These are phyloP conservation scores for Lepraria neglecta DNA, from an alignment of 495 filamentous ascomycete genomes.

Conservation along the genomic window DNA sequence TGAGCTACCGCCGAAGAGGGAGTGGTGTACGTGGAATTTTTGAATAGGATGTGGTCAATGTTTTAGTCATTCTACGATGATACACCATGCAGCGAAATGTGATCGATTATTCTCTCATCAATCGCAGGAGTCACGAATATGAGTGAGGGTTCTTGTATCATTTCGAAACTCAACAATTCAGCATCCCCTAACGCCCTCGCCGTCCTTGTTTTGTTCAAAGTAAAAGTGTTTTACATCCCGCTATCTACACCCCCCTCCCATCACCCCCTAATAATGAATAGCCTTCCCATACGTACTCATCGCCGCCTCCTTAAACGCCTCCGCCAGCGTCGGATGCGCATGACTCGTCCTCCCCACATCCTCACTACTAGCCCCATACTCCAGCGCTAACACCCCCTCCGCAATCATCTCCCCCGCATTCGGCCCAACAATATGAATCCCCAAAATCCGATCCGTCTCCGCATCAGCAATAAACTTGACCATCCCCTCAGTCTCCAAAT, in stretches of 20 bases:
- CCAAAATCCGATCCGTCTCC: conserved; percentile 91
- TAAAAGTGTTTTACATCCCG: conserved; percentile 11
- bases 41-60: conserved; percentile 29
- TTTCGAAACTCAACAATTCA: no score
- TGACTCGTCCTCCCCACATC: conserved; percentile 94
- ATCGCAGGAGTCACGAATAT: no score
- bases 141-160: no score
- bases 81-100: not conserved
- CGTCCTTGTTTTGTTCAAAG: conserved; percentile 2
- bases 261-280: conserved; percentile 76
- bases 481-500: conserved; percentile 90
- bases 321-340: conserved; percentile 91
- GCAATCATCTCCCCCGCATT: conserved; percentile 99
- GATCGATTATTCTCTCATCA: no score
- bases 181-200: no score
- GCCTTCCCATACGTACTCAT: conserved; percentile 97
- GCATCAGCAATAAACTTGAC: conserved; percentile 97
- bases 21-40: conserved; percentile 68
- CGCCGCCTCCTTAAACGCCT: conserved; percentile 99
- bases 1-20: conserved; percentile 62
- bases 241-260: conserved; percentile 12
- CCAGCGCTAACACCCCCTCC: conserved; percentile 88
- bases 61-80: not conserved
- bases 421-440: conserved; percentile 92
- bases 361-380: conserved; percentile 93